Conservation (phyloP, 108 stramenopile species). For the Fragilaria radians region DNA sequence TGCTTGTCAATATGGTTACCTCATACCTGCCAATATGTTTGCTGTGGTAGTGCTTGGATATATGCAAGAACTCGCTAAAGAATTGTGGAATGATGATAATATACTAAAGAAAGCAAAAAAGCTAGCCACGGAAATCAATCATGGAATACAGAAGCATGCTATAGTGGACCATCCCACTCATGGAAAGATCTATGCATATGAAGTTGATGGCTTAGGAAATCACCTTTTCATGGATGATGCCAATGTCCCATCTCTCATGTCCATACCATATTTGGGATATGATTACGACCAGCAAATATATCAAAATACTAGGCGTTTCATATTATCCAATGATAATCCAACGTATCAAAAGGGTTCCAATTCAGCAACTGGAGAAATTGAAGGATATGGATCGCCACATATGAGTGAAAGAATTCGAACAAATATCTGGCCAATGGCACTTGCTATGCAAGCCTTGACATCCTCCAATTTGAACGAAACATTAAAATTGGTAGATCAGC, state of each 20-base stretch:
- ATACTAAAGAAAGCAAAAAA: slow-evolving; percentile 21
- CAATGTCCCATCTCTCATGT: slow-evolving; percentile 64
- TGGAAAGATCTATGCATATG: slow-evolving; percentile 58
- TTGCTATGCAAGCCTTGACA: slow-evolving; percentile 48
- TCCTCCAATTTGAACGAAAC: slow-evolving; percentile 19
- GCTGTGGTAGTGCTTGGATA: slow-evolving; percentile 40
- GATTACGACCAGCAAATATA: slow-evolving; percentile 15
- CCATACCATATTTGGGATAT: slow-evolving; percentile 55
- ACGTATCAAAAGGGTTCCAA: slow-evolving; percentile 29
- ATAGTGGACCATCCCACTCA: slow-evolving; percentile 27
- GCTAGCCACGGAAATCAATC: slow-evolving; percentile 36
- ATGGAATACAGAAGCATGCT: slow-evolving; percentile 48
- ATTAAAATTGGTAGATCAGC: slow-evolving; percentile 16
- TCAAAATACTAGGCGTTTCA: slow-evolving; percentile 35
- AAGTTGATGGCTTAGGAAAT: slow-evolving; percentile 74
- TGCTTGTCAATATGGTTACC: slow-evolving; percentile 40
- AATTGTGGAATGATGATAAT: slow-evolving; percentile 25
- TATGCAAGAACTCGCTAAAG: slow-evolving; percentile 20
- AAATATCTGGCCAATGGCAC: slow-evolving; percentile 74
- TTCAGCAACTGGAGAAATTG: slow-evolving; percentile 11
- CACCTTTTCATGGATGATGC: slow-evolving; percentile 65
- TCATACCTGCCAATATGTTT: slow-evolving; percentile 61
- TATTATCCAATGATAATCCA: slow-evolving; percentile 35
- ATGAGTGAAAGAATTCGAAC: slow-evolving; percentile 10
- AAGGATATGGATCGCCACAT: slow-evolving; percentile 43